Percentiles rank a stretch among this genome's conserved stretches.
These are phyloP conservation scores for Carex cristatella DNA, from an alignment of 176 grass and related monocot species.

Conservation along the genomic window DNA sequence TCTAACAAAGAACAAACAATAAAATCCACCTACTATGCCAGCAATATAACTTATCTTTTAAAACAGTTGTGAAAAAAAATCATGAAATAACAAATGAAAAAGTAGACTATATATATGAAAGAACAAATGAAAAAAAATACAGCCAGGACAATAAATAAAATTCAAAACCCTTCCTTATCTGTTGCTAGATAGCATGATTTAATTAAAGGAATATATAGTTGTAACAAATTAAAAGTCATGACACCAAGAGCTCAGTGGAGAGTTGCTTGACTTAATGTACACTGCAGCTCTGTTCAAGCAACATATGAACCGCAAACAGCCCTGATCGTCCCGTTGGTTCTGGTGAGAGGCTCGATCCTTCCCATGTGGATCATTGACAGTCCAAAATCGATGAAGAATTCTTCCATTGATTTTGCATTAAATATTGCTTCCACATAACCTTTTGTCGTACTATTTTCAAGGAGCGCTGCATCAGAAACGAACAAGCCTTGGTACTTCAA, in stretches of 20 bases:
- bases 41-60: background rate
- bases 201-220: background rate
- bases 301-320: conserved; percentile 34
- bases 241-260: no score
- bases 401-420: no score
- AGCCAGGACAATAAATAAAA: background rate
- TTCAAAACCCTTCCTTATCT: background rate
- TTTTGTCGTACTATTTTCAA: conserved; percentile 33
- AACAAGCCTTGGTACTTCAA: conserved; percentile 16
- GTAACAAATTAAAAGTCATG: no score
- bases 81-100: background rate
- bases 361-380: conserved; percentile 64
- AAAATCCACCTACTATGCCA: background rate
- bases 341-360: conserved; percentile 36
- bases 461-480: conserved; percentile 37
- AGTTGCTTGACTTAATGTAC: no score
- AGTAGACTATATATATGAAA: no score
- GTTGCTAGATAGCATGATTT: background rate
- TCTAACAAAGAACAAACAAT: no score
- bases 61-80: background rate
- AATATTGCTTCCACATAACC: conserved; percentile 31
- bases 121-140: background rate
- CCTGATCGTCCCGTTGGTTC: conserved; percentile 48
- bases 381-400: conserved; percentile 59
- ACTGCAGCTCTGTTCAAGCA: conserved; percentile 13